phyloP scores from a whole-genome alignment of 2,329 filamentous ascomycete genomes.

The Didymella arachidicola region DNA sequence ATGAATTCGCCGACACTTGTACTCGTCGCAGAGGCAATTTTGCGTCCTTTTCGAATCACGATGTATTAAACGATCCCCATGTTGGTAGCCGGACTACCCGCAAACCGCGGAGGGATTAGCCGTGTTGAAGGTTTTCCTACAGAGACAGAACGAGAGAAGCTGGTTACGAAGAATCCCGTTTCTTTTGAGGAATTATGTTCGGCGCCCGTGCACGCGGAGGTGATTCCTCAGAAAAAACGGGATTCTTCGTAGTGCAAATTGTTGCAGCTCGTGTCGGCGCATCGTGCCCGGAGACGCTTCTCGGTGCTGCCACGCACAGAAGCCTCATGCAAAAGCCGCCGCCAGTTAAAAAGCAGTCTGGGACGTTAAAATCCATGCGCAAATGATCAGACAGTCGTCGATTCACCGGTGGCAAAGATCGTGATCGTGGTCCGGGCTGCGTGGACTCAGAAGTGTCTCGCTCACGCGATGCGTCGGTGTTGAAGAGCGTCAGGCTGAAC shows the following conservation, averaged over 20 bases:
- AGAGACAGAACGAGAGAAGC: background rate
- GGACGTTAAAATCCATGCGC: background rate
- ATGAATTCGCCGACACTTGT: background rate
- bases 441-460: background rate
- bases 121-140: background rate
- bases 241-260: background rate
- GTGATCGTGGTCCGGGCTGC: background rate
- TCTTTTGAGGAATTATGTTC: too few relatives aligned
- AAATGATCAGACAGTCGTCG: background rate
- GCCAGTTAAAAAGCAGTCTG: background rate
- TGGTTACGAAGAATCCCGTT: too few relatives aligned
- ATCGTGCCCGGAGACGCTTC: background rate
- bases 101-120: background rate
- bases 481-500: slow-evolving; percentile 6
- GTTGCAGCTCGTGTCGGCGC: background rate
- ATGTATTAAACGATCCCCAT: background rate
- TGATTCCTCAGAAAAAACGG: too few relatives aligned
- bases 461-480: slow-evolving; percentile 6
- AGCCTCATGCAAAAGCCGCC: background rate
- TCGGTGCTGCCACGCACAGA: background rate
- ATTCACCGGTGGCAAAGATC: background rate
- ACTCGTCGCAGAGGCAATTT: background rate
- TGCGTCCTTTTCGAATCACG: background rate
- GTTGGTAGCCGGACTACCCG: slow-evolving; percentile 3
- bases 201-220: too few relatives aligned